A percentile compares a stretch with the other conserved stretches of the same genome.
Conservation (phyloP, 1,284 basidiomycete species). For the Blastosporella zonata region DNA sequence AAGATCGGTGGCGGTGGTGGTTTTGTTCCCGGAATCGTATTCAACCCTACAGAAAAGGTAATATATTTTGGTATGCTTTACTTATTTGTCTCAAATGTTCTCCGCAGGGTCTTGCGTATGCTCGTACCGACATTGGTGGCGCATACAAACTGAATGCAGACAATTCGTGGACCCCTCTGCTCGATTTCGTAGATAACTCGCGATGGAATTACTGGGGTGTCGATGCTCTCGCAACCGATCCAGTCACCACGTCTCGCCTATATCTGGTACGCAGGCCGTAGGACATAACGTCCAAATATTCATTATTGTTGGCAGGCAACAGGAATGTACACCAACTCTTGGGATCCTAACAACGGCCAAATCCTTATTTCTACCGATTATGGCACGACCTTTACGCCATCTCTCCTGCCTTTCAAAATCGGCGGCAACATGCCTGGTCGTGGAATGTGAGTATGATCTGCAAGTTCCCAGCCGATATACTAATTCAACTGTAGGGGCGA, state of each 20-base stretch:
- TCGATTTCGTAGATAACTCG: conserved; percentile 55
- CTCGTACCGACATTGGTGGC: conserved; percentile 66
- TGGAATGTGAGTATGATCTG: conserved; percentile 36
- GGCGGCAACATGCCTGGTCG: conserved; percentile 70
- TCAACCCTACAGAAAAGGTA: conserved; percentile 51
- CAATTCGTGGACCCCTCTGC: conserved; percentile 57
- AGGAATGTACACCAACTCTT: conserved; percentile 67
- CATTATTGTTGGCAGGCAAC: conserved; percentile 37
- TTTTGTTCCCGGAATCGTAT: conserved; percentile 53
- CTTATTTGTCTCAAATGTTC: conserved; percentile 7
- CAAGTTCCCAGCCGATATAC: background rate
- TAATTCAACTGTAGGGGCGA: conserved; percentile 32
- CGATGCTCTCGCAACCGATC: conserved; percentile 62
- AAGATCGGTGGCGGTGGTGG: conserved; percentile 49
- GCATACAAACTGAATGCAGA: conserved; percentile 61
- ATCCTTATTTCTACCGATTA: conserved; percentile 62
- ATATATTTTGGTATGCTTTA: background rate
- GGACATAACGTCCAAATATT: background rate
- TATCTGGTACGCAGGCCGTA: conserved; percentile 39
- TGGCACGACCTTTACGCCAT: conserved; percentile 51
- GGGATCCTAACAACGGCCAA: conserved; percentile 63
- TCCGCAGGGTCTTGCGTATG: conserved; percentile 57
- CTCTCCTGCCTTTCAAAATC: conserved; percentile 58
- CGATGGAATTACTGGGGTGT: conserved; percentile 66
- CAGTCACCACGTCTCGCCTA: conserved; percentile 51